A percentile compares a stretch with the other conserved stretches of the same genome.
These are phyloP conservation scores for Avena atlantica DNA, from an alignment of 176 grass and related monocot species.

Conservation along the genomic window DNA sequence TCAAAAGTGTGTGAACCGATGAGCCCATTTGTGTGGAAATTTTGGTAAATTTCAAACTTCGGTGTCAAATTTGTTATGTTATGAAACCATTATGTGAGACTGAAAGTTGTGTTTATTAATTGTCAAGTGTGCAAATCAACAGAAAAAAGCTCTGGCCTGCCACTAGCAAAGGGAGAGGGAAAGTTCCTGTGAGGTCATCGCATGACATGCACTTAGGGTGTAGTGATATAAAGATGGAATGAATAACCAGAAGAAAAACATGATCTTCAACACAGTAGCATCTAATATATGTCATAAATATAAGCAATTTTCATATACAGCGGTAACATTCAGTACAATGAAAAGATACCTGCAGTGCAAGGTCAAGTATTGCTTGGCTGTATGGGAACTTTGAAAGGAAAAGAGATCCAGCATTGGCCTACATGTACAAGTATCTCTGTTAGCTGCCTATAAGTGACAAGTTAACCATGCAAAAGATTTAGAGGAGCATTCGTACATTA, in stretches of 20 bases:
- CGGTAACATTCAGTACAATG: conserved; percentile 15
- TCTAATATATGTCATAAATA: conserved; percentile 10
- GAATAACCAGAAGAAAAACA: not conserved
- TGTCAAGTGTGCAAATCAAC: conserved; percentile 1
- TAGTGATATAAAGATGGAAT: not conserved
- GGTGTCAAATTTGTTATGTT: not conserved
- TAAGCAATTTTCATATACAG: not conserved
- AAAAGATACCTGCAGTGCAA: conserved; percentile 83
- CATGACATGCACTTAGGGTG: not conserved
- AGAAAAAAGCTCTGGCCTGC: not conserved
- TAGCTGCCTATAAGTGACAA: conserved; percentile 30
- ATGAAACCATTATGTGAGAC: not conserved
- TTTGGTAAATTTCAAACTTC: not conserved
- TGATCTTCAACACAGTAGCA: conserved; percentile 3
- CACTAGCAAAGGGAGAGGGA: not conserved
- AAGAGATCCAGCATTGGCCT: conserved; percentile 79
- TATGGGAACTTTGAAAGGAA: conserved; percentile 95
- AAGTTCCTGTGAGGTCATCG: not conserved
- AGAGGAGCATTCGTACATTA: conserved; percentile 13
- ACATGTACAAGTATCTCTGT: conserved; percentile 44
- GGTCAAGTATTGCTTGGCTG: conserved; percentile 92
- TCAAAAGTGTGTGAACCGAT: not conserved
- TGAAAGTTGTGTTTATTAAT: not conserved
- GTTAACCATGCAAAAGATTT: conserved; percentile 7
- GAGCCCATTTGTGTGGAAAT: not conserved